These are phyloP conservation scores for Oldenlandia corymbosa DNA, from an alignment of 257 asterid species.

Conservation along the genomic window DNA sequence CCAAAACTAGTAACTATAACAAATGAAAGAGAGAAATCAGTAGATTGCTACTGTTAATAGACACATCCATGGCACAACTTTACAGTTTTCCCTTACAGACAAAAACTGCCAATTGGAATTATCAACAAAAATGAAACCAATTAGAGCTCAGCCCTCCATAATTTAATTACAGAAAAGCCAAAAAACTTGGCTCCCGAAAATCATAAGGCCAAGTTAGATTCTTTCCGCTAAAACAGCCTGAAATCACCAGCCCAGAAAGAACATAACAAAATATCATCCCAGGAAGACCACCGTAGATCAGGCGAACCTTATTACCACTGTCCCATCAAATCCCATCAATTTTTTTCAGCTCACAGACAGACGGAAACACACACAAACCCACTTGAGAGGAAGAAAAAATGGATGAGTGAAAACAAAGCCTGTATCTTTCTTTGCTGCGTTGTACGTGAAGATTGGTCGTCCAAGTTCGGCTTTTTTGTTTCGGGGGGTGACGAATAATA, in stretches of 20 bases:
- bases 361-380: neutral
- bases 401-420: slow-evolving; percentile 5
- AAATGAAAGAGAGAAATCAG: neutral
- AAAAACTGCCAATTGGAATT: too few species aligned
- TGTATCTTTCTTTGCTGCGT: slow-evolving; percentile 4
- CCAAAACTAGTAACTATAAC: neutral
- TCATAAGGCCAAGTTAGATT: slow-evolving; percentile 11
- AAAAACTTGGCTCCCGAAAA: neutral
- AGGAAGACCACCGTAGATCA: slow-evolving; percentile 14
- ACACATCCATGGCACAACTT: slow-evolving; percentile 12
- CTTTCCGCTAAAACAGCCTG: neutral
- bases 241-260: slow-evolving; percentile 5
- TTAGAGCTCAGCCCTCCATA: slow-evolving; percentile 2
- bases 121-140: slow-evolving; percentile 6
- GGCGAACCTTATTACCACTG: slow-evolving; percentile 22
- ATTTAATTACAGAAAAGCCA: slow-evolving; percentile 1
- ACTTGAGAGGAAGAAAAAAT: neutral
- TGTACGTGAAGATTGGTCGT: slow-evolving; percentile 12
- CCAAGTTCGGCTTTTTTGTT: slow-evolving; percentile 4
- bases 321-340: neutral
- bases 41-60: neutral
- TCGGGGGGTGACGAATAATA: slow-evolving; percentile 5
- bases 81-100: too few species aligned
- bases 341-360: slow-evolving; percentile 1
- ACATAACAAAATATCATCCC: neutral